Base-by-base conservation (phyloP, 768 basidiomycete genomes). In the Lactarius quietus region DNA sequence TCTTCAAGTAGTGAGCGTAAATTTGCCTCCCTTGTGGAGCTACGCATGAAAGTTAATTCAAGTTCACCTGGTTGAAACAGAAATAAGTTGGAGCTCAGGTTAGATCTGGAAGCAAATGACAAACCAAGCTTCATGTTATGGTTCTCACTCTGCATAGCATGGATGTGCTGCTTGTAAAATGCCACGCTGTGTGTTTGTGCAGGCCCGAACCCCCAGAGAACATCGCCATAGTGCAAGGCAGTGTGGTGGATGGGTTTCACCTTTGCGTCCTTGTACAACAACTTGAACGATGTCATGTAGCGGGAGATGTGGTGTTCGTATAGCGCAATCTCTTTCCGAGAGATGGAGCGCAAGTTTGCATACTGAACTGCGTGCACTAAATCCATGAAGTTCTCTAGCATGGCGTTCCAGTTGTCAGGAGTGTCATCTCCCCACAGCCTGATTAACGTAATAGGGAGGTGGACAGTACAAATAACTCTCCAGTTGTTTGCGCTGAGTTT, bases 401-500 rank as follows among this genome's bases (percentile, higher is more conserved):
- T 65, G 9, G 66, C 53, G 5, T 35, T 31, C 41, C 41, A 2
- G 2, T 67, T 29, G 15, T 61, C 61, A 0, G 72, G 70, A 1
- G 67, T 66, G 2, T 59, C 53, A 18, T 71, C 65, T 23, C 72
- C 71, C 79, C 78, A 81, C 0, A 78, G 65, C 7, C 76, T 70
- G 18, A 77, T 73, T n/a, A n/a, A n/a, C n/a, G n/a, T n/a, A n/a
- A n/a, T n/a, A n/a, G n/a, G n/a, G n/a, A n/a, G n/a, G n/a, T 3
- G 73, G 20, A 80, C 70, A 0, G 72, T 71, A 61, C 74, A 75
- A 4, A 74, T 64, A 1, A 71, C 71, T 5, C 75, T 58, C 75
- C 76, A 80, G 35, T 80, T 74, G 51, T 79, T 74, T 0, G 77
- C 77, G 48, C 69, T 76, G 6, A 79, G 71, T 56, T 77, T 76